Percentiles rank a stretch among this genome's conserved stretches.
Evolutionary conservation across 495 filamentous ascomycete genomes (phyloP).

Genomic region (Aspergillus mulundensis): DNA sequence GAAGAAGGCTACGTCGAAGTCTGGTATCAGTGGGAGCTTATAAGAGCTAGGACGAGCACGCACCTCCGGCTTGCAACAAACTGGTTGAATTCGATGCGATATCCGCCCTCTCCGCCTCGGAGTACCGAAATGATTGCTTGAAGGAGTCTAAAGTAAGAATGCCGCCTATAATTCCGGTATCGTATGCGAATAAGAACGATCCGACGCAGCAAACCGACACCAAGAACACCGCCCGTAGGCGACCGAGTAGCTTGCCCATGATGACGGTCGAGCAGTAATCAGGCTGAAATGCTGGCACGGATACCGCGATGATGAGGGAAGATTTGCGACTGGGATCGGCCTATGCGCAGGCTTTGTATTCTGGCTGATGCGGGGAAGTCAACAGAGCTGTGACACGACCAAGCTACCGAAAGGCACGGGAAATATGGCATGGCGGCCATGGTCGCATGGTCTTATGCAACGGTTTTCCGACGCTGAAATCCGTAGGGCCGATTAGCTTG

Average conservation of each 20-base stretch:
- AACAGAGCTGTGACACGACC: neutral
- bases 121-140: slow-evolving; percentile 24
- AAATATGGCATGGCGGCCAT: neutral
- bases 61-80: slow-evolving; percentile 17
- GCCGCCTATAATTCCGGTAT: slow-evolving; percentile 34
- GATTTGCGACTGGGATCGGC: neutral
- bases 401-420: neutral
- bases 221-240: slow-evolving; percentile 11
- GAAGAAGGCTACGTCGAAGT: slow-evolving; percentile 17
- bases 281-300: neutral
- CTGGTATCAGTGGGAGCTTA: neutral
- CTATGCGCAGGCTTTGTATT: neutral
- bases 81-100: slow-evolving; percentile 33
- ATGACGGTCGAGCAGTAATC: neutral
- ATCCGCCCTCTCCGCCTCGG: neutral
- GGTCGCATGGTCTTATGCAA: neutral
- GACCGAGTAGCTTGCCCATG: slow-evolving; percentile 17
- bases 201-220: slow-evolving; percentile 19
- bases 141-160: slow-evolving; percentile 37
- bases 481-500: neutral
- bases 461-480: neutral
- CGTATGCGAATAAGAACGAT: slow-evolving; percentile 37
- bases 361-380: slow-evolving; percentile 2
- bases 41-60: too few relatives aligned
- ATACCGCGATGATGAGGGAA: neutral